These are phyloP conservation scores for Globisporangium nodosum DNA, from an alignment of 352 stramenopile species.

Conservation along the genomic window DNA sequence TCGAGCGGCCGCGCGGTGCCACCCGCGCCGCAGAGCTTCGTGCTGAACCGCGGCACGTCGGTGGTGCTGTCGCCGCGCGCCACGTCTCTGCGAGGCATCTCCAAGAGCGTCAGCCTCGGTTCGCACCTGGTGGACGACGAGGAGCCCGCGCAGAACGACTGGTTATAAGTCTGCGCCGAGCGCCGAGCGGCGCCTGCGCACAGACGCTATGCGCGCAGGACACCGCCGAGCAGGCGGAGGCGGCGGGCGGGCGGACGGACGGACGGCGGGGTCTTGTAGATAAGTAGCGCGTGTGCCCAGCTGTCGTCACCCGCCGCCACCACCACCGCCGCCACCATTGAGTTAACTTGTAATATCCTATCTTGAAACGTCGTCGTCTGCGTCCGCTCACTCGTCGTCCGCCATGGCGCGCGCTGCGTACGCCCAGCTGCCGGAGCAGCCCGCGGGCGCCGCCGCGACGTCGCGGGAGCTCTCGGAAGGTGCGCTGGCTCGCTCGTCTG, in stretches of 20 bases:
- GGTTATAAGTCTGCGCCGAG: slow-evolving; percentile 45
- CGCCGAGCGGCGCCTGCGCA: background rate
- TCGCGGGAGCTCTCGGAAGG: slow-evolving; percentile 34
- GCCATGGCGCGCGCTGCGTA: slow-evolving; percentile 22
- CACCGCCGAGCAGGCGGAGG: background rate
- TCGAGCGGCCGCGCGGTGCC: slow-evolving; percentile 28
- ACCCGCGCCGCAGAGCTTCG: slow-evolving; percentile 32
- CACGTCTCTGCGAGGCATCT: slow-evolving; percentile 40
- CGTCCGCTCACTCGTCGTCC: background rate
- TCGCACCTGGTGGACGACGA: slow-evolving; percentile 56
- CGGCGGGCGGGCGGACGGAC: too few species aligned
- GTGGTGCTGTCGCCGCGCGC: slow-evolving; percentile 45
- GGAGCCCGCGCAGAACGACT: slow-evolving; percentile 65
- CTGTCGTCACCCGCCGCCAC: too few species aligned
- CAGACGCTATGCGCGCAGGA: background rate
- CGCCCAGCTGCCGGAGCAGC: slow-evolving; percentile 16
- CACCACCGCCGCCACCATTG: background rate
- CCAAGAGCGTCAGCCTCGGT: slow-evolving; percentile 70
- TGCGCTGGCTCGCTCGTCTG: background rate
- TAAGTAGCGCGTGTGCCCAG: background rate
- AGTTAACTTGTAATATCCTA: background rate
- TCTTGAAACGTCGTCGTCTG: slow-evolving; percentile 3
- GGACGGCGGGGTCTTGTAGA: background rate
- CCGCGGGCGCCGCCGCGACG: slow-evolving; percentile 7
- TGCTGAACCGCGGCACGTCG: slow-evolving; percentile 44